phyloP scores from a whole-genome alignment of 2,329 filamentous ascomycete genomes.

The Arthroderma uncinatum region DNA sequence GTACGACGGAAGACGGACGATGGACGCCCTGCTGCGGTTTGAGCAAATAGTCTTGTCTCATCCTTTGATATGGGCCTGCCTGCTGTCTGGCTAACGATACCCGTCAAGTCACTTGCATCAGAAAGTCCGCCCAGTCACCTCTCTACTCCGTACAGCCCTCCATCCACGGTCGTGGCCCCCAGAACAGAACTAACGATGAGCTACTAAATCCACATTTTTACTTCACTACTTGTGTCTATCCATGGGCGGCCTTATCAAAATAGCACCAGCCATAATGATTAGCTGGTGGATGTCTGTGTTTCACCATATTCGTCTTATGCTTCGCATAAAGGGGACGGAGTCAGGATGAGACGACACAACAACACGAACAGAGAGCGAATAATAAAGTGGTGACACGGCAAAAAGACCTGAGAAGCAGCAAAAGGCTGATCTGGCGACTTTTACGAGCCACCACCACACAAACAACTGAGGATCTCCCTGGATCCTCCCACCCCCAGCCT shows the following conservation, averaged over 20 bases:
- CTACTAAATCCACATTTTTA: neutral
- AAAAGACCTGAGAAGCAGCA: neutral
- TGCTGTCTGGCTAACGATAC: neutral
- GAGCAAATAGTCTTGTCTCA: slow-evolving; percentile 1
- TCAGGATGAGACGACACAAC: slow-evolving; percentile 2
- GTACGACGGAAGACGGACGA: neutral
- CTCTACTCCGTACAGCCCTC: no score
- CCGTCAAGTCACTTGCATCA: neutral
- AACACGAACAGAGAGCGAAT: neutral
- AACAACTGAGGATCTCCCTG: slow-evolving; percentile 1
- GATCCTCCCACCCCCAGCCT: neutral
- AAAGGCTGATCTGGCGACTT: slow-evolving; percentile 1
- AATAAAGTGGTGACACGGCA: slow-evolving; percentile 3
- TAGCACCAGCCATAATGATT: neutral
- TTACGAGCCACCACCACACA: slow-evolving; percentile 2
- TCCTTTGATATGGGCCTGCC: neutral
- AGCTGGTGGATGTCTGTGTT: slow-evolving; percentile 1
- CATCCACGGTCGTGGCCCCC: neutral
- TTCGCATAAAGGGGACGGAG: slow-evolving; percentile 4
- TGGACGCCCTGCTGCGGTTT: neutral
- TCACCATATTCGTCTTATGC: slow-evolving; percentile 1
- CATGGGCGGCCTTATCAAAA: neutral
- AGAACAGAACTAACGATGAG: neutral
- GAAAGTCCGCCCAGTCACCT: neutral
- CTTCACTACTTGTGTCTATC: neutral